phyloP scores from a whole-genome alignment of 805 yeast species.

The Teunomyces lycoperdinae region DNA sequence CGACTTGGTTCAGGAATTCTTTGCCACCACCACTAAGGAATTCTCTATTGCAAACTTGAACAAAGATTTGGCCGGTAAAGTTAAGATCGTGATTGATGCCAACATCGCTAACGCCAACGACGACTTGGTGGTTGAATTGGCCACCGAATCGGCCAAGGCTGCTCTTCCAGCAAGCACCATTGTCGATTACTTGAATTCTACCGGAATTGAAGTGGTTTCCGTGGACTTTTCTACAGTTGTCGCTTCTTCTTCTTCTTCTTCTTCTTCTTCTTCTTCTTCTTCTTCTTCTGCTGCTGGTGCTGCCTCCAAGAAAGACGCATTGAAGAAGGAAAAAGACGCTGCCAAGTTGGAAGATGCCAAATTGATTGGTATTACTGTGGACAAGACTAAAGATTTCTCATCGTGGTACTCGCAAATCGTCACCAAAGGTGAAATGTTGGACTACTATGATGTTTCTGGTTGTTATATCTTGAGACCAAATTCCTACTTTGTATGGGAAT shows the following conservation, averaged over 20 bases:
- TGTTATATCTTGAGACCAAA: slow-evolving; percentile 97
- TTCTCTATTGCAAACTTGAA: slow-evolving; percentile 56
- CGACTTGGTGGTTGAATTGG: slow-evolving; percentile 39
- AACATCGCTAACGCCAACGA: slow-evolving; percentile 39
- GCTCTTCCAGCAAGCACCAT: slow-evolving; percentile 47
- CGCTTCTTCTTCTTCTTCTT: slow-evolving; percentile 23
- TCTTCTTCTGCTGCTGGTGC: slow-evolving; percentile 19
- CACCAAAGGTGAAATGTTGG: slow-evolving; percentile 97
- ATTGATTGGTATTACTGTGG: slow-evolving; percentile 92
- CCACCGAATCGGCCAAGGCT: slow-evolving; percentile 54
- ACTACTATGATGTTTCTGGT: slow-evolving; percentile 97
- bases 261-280: slow-evolving; percentile 22
- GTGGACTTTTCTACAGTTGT: slow-evolving; percentile 55
- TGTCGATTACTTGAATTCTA: slow-evolving; percentile 43
- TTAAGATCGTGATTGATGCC: slow-evolving; percentile 60
- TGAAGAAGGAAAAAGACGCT: slow-evolving; percentile 37
- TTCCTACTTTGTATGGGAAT: slow-evolving; percentile 93
- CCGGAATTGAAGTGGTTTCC: slow-evolving; percentile 48
- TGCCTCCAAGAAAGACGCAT: slow-evolving; percentile 24
- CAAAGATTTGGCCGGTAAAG: slow-evolving; percentile 46
- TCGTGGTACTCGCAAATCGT: slow-evolving; percentile 97
- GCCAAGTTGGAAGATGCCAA: slow-evolving; percentile 81
- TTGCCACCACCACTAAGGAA: slow-evolving; percentile 56
- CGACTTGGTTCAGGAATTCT: slow-evolving; percentile 67
- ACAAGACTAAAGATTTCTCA: slow-evolving; percentile 87